Percentiles rank a stretch among this genome's conserved stretches.
These are phyloP conservation scores for Boletus reticulatus DNA, from an alignment of 768 basidiomycete species.

Conservation along the genomic window DNA sequence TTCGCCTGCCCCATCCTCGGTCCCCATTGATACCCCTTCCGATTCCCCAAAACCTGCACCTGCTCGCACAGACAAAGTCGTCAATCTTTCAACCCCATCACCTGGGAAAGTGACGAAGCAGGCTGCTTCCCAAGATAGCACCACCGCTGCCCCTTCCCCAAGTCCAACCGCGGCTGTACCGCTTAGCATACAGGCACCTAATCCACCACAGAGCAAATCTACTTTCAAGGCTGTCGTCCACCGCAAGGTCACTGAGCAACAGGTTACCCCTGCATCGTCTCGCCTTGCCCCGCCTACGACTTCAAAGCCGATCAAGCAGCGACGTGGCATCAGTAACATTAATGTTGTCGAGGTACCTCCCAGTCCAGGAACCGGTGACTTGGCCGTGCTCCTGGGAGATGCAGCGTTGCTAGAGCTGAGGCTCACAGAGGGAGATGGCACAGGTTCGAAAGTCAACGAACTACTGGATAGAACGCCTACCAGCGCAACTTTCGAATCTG, in stretches of 20 bases:
- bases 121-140: not conserved
- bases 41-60: not conserved
- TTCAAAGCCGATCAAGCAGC: slow-evolving; percentile 29
- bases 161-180: slow-evolving; percentile 1
- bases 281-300: slow-evolving; percentile 21
- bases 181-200: slow-evolving; percentile 10
- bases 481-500: slow-evolving; percentile 20
- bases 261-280: slow-evolving; percentile 15
- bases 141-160: slow-evolving; percentile 2
- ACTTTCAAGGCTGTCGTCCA: slow-evolving; percentile 60
- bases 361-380: slow-evolving; percentile 51
- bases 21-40: not conserved
- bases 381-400: slow-evolving; percentile 54
- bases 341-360: slow-evolving; percentile 34
- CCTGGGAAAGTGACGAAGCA: slow-evolving; percentile 1
- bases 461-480: slow-evolving; percentile 23
- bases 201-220: slow-evolving; percentile 10
- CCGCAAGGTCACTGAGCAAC: slow-evolving; percentile 45
- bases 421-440: slow-evolving; percentile 44
- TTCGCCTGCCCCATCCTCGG: not conserved
- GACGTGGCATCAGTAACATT: slow-evolving; percentile 20
- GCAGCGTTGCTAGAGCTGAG: slow-evolving; percentile 57
- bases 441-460: slow-evolving; percentile 9
- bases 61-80: not conserved
- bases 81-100: not conserved